These are phyloP conservation scores for Trametes versicolor DNA, from an alignment of 1,284 basidiomycete species.

Conservation along the genomic window DNA sequence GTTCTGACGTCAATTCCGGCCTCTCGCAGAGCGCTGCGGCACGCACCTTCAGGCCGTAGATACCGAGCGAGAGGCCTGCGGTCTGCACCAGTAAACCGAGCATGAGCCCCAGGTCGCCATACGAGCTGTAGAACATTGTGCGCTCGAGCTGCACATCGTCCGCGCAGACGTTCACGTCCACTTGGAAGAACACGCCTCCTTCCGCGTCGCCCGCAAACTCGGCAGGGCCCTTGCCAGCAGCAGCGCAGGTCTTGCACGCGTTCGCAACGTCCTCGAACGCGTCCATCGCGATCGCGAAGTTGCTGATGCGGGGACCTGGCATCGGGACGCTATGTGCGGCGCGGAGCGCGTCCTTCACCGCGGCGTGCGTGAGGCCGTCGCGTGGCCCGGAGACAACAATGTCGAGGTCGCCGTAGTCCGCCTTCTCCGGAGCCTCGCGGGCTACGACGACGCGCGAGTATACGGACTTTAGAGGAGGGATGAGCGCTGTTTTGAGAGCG, in stretches of 20 bases:
- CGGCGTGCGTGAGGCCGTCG: slow-evolving; percentile 47
- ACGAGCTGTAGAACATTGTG: slow-evolving; percentile 63
- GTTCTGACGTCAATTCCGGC: slow-evolving; percentile 38
- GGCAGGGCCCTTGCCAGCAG: background rate
- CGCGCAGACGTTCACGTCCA: slow-evolving; percentile 69
- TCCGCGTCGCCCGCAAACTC: background rate
- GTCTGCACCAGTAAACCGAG: slow-evolving; percentile 62
- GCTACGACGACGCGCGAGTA: slow-evolving; percentile 64
- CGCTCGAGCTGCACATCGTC: slow-evolving; percentile 59
- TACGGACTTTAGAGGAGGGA: slow-evolving; percentile 51
- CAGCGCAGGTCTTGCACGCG: background rate
- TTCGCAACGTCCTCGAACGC: slow-evolving; percentile 33
- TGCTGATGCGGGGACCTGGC: slow-evolving; percentile 64
- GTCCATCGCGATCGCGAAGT: slow-evolving; percentile 64
- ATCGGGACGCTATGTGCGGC: slow-evolving; percentile 58
- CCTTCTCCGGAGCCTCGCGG: slow-evolving; percentile 68
- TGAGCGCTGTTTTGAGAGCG: slow-evolving; percentile 56
- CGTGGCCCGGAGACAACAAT: slow-evolving; percentile 61
- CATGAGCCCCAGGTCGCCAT: slow-evolving; percentile 77
- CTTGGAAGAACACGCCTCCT: slow-evolving; percentile 52
- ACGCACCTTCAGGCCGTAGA: slow-evolving; percentile 66
- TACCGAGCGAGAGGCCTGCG: slow-evolving; percentile 58
- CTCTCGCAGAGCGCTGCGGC: slow-evolving; percentile 24
- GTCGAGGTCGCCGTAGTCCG: slow-evolving; percentile 73
- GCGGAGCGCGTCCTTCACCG: slow-evolving; percentile 55